These are phyloP conservation scores for Fagus crenata DNA, from an alignment of 306 rosid genomes.

Conservation along the genomic window DNA sequence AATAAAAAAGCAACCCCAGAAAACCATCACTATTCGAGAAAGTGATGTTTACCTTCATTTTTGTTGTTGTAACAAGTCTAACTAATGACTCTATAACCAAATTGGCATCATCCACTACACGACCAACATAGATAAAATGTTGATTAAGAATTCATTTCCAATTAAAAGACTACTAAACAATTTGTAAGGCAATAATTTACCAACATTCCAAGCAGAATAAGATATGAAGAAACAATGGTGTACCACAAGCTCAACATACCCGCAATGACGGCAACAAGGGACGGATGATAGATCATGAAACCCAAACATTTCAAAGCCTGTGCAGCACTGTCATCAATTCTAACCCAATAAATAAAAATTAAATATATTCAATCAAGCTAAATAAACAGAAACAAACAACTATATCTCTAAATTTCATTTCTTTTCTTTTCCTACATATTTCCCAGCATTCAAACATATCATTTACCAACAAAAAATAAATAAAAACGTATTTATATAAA, in stretches of 20 bases:
- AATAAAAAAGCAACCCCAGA: slow-evolving; percentile 4
- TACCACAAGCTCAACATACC: slow-evolving; percentile 36
- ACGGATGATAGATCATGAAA: slow-evolving; percentile 75
- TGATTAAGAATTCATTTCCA: not conserved
- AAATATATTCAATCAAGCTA: not conserved
- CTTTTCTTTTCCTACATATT: not conserved
- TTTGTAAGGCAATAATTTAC: not conserved
- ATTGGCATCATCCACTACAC: slow-evolving; percentile 56
- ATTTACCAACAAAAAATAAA: not conserved
- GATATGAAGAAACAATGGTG: not conserved
- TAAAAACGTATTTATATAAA: not conserved
- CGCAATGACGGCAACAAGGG: slow-evolving; percentile 42
- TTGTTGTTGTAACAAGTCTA: slow-evolving; percentile 60
- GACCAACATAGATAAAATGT: slow-evolving; percentile 12
- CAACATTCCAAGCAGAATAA: not conserved
- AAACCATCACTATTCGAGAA: not conserved
- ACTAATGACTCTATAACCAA: slow-evolving; percentile 54
- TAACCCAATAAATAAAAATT: not conserved
- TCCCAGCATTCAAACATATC: too few relatives aligned
- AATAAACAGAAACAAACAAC: not conserved
- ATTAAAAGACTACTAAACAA: not conserved
- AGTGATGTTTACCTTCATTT: slow-evolving; percentile 51
- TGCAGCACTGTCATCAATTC: slow-evolving; percentile 45
- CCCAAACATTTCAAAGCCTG: slow-evolving; percentile 87
- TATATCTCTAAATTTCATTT: not conserved